Conservation (phyloP, 768 basidiomycete genomes). For the Phanerochaete carnosa region DNA sequence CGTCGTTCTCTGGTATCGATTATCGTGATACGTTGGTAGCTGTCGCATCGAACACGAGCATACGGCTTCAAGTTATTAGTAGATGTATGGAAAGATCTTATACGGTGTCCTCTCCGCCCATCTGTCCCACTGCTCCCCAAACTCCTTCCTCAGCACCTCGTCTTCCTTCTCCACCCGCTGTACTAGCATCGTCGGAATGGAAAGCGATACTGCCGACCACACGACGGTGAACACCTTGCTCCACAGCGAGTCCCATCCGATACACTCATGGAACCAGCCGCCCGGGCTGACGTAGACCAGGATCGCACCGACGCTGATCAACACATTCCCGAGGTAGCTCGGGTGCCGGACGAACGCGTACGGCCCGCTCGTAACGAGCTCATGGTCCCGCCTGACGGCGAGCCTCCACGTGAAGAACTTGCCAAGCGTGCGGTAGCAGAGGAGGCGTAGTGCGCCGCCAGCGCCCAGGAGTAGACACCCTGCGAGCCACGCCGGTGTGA, state of each 20-base stretch:
- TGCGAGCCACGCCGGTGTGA: not conserved
- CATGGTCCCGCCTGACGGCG: slow-evolving; percentile 21
- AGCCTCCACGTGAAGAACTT: slow-evolving; percentile 27
- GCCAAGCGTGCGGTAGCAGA: slow-evolving; percentile 25
- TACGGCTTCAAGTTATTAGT: not conserved
- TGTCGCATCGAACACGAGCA: no score
- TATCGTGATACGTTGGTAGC: no score
- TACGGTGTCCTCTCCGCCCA: slow-evolving; percentile 3
- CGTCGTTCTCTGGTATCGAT: no score
- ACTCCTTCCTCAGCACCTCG: not conserved
- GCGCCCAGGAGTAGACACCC: not conserved
- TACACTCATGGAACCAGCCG: not conserved
- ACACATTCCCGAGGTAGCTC: slow-evolving; percentile 14
- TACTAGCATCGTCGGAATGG: not conserved
- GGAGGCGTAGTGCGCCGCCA: not conserved
- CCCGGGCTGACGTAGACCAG: not conserved
- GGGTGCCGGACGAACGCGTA: slow-evolving; percentile 30
- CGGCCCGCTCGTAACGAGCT: slow-evolving; percentile 25
- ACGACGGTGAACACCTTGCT: not conserved
- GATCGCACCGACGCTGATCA: not conserved
- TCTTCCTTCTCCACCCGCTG: not conserved
- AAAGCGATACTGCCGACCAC: not conserved
- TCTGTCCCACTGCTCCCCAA: not conserved
- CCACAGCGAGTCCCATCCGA: not conserved
- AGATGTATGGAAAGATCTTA: not conserved